Evolutionary conservation across 306 rosid genomes (phyloP).

Genomic region (Notholithocarpus densiflorus): DNA sequence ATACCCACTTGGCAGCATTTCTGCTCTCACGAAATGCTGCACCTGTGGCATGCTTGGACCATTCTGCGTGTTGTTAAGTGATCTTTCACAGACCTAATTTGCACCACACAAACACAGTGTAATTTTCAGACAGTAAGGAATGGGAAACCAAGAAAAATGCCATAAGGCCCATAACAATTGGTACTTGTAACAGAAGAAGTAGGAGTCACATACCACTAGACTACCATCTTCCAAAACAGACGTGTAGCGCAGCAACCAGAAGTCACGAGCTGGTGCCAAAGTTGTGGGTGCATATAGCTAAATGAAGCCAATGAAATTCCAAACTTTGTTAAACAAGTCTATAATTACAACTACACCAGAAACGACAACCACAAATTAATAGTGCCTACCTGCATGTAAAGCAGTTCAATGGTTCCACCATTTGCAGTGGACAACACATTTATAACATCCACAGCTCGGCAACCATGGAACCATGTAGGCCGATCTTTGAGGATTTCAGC

Average conservation of each 20-base stretch:
- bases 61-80: conserved; percentile 95
- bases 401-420: conserved; percentile 94
- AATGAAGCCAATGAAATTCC: conserved; percentile 20
- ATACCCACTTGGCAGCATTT: conserved; percentile 88
- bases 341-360: neutral
- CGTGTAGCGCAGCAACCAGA: conserved; percentile 98
- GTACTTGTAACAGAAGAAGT: neutral
- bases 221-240: conserved; percentile 95
- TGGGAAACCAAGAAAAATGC: neutral
- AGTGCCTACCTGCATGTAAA: conserved; percentile 85
- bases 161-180: neutral
- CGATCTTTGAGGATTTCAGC: conserved; percentile 97
- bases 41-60: conserved; percentile 93
- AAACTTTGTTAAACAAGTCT: conserved; percentile 12
- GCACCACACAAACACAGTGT: conserved; percentile 14
- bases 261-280: conserved; percentile 97
- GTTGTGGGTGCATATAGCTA: conserved; percentile 97
- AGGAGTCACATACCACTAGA: conserved; percentile 69
- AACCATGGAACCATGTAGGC: conserved; percentile 83
- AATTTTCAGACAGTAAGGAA: neutral
- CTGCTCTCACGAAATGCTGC: conserved; percentile 92
- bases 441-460: conserved; percentile 84
- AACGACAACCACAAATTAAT: neutral
- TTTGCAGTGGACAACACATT: conserved; percentile 80
- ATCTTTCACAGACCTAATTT: conserved; percentile 90